Base-by-base conservation (phyloP, 75 land plant genomes). In the Azolla pinnata region DNA sequence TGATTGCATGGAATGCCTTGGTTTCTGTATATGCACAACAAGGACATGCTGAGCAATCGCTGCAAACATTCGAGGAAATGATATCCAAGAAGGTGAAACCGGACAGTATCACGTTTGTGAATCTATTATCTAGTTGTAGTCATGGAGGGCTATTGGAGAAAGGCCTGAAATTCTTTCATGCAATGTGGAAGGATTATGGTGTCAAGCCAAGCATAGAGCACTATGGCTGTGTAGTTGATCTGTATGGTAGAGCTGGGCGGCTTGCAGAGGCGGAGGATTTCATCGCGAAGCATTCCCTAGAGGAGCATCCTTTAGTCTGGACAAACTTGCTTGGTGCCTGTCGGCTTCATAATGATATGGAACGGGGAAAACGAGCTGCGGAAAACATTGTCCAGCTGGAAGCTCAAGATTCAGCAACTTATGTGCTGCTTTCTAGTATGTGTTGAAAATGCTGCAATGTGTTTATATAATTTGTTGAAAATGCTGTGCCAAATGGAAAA, bases 1-100 rank as follows among this genome's bases (percentile, higher is more conserved):
- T 29, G 1, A 31, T 62, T 16, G 26, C 79, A 21, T 83, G 86
- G 86, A 83, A 79, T 70, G 77, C 77, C 29, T 57, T 76, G 34
- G 63, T 83, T 59, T 59, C 82, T 1, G 86, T 46, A 18, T 46
- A 46, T 46, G 64, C 73, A 47, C 50, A 55, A 19, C 69, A 78
- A 44, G 57, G 54, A n/a, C 63, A 48, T 14, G 52, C 57, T 31
- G 65, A 61, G 2, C 9, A 1, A 2, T 28, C 24, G 2, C 32
- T 54, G 2, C 8, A 29, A 23, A 28, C 16, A 31, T 54, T 54
- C 16, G 2, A 16, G 2, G 27, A 54, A 24, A 54, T 54, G 57
- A 16, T 29, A 21, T 2, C 2, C 4, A 31, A 54, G 32, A 16
- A 16, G 5, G 57, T 54, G 4, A 2, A 24, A 16, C 57, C 57